Percentiles rank a stretch among this genome's conserved stretches.
Conservation (phyloP, 1,284 basidiomycete species). For the Apiotrichum gracile region DNA sequence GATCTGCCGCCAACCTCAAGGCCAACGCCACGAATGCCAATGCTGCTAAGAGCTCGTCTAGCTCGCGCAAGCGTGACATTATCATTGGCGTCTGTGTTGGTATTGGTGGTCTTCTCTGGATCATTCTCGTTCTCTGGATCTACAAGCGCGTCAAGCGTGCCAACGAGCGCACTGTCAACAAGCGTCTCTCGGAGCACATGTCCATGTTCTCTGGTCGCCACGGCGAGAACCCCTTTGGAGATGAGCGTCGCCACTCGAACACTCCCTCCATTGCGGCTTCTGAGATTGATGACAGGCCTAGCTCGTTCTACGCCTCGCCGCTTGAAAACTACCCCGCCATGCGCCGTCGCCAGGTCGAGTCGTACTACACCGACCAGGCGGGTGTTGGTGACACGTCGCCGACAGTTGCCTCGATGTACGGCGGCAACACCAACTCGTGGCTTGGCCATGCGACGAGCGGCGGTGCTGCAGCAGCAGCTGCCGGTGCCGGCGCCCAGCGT, state of each 20-base stretch:
- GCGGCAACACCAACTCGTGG: constrained; percentile 20
- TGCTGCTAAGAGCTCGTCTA: constrained; percentile 9
- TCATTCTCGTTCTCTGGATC: constrained; percentile 45
- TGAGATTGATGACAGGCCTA: constrained; percentile 47
- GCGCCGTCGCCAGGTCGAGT: constrained; percentile 24
- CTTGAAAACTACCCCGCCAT: constrained; percentile 42
- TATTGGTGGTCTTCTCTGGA: constrained; percentile 45
- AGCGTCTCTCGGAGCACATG: constrained; percentile 47
- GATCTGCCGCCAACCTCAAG: background rate
- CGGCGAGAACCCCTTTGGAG: constrained; percentile 18
- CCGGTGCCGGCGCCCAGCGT: background rate
- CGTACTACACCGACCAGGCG: constrained; percentile 13
- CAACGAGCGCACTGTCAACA: constrained; percentile 45
- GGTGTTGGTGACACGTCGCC: constrained; percentile 14
- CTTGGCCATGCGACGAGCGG: background rate
- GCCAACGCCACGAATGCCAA: background rate
- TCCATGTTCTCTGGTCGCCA: constrained; percentile 38
- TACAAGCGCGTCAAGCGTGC: constrained; percentile 45
- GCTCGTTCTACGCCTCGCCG: constrained; percentile 48
- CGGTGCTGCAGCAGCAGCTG: background rate
- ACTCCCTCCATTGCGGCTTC: constrained; percentile 40
- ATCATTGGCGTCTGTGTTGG: constrained; percentile 48
- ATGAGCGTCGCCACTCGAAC: constrained; percentile 28
- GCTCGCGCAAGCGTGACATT: constrained; percentile 38
- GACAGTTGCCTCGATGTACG: constrained; percentile 19